These are phyloP conservation scores for Colletotrichum sp. DNA, from an alignment of 2,329 filamentous ascomycete genomes.

Conservation along the genomic window DNA sequence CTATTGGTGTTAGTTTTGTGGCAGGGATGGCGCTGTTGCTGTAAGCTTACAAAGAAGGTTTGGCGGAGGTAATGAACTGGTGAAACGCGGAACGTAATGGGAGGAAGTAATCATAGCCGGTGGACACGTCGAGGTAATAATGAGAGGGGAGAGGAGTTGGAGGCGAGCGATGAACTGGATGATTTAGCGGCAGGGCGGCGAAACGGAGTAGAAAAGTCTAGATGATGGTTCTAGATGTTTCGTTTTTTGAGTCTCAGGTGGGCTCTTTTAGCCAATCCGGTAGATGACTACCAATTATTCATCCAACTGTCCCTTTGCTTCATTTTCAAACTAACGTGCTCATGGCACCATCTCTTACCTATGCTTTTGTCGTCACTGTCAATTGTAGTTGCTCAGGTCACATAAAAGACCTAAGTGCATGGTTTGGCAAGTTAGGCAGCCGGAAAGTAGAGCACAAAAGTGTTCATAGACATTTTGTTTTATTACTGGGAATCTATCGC, in stretches of 20 bases:
- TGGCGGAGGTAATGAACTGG: background rate
- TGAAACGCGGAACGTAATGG: background rate
- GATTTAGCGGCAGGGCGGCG: background rate
- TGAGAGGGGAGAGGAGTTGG: background rate
- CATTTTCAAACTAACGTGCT: fast-evolving
- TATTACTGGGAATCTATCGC: background rate
- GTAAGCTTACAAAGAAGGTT: background rate
- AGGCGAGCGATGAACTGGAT: background rate
- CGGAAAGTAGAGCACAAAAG: background rate
- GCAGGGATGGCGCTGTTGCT: slow-evolving; percentile 4
- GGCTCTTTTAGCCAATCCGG: background rate
- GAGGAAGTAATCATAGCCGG: background rate
- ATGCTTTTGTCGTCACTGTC: background rate
- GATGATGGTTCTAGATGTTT: background rate
- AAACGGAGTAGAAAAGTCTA: background rate
- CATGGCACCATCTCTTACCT: fast-evolving
- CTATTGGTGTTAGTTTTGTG: background rate
- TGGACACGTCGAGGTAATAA: background rate
- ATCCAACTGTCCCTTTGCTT: background rate
- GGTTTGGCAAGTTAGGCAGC: fast-evolving
- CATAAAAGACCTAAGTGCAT: background rate
- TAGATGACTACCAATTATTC: background rate
- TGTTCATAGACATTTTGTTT: background rate
- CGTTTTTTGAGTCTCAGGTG: background rate
- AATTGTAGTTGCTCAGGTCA: fast-evolving